A percentile compares a stretch with the other conserved stretches of the same genome.
These are phyloP conservation scores for Erigeron canadensis DNA, from an alignment of 129 eudicot genomes.

Conservation along the genomic window DNA sequence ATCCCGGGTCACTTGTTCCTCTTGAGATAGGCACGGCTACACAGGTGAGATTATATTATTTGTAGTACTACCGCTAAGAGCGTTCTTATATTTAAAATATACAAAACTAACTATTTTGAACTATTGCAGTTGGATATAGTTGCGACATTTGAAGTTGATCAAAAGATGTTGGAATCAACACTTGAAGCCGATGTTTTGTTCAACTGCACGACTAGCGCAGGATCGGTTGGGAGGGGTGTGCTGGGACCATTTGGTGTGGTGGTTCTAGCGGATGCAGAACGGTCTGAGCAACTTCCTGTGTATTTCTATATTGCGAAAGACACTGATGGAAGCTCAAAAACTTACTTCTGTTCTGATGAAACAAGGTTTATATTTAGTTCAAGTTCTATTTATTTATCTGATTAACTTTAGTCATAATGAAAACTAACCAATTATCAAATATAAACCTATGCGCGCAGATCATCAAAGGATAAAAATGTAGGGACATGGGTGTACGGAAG, in stretches of 20 bases:
- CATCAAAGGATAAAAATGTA: slow-evolving; percentile 63
- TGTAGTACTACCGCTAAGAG: not conserved
- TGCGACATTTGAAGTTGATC: slow-evolving; percentile 62
- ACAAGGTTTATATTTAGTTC: slow-evolving; percentile 46
- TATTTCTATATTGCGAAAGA: slow-evolving; percentile 77
- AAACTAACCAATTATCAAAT: not conserved
- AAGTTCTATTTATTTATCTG: not conserved
- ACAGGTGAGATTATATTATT: slow-evolving; percentile 42
- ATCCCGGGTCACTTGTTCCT: slow-evolving; percentile 72
- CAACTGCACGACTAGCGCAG: slow-evolving; percentile 67
- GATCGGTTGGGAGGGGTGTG: slow-evolving; percentile 57
- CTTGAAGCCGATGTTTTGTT: slow-evolving; percentile 51
- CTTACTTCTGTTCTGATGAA: slow-evolving; percentile 81
- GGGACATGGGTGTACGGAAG: slow-evolving; percentile 72
- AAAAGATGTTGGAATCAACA: slow-evolving; percentile 45
- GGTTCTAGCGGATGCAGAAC: slow-evolving; percentile 68
- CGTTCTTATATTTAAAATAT: not conserved
- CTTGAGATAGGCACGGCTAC: slow-evolving; percentile 58
- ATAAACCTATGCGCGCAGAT: slow-evolving; percentile 53
- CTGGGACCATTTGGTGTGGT: slow-evolving; percentile 89
- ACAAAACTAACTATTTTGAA: not conserved
- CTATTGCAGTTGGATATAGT: slow-evolving; percentile 67
- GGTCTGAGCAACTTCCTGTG: slow-evolving; percentile 67
- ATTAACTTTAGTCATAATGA: not conserved
- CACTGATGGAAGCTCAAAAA: slow-evolving; percentile 53